Base-by-base conservation (phyloP, 768 basidiomycete species). In the Auricularia cornea region DNA sequence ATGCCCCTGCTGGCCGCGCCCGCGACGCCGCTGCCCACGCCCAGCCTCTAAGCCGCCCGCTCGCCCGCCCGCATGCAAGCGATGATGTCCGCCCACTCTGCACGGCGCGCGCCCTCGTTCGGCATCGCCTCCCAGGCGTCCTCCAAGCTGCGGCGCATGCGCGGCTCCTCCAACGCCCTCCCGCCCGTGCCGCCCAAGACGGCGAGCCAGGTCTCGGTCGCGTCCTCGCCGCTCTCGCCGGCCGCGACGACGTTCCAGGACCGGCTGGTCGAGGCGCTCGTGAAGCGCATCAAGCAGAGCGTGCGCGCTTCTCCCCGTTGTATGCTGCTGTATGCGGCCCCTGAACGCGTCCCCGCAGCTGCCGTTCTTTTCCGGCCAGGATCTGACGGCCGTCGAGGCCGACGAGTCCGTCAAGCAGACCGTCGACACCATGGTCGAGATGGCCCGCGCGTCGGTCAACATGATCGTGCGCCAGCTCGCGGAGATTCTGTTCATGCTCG, bases 331-430 rank as follows among this genome's bases (percentile, higher is more conserved):
- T 6, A 5, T 3, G 16, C 26, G 10, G 30, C 28, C 18, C 28
- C 12, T 28, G 28, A 16, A 30, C 3, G 30, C 23, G 18, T 8
- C 54, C 10, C 54, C 26, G 14, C 63, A 97, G 94, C 81, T 97
- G 10, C 94, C 94, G 61, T 87, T 84, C 70, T 82, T 92, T 74
- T 94, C 94, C 35, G 94, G 94, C 23, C 78, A 84, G 48, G 77
- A 85, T 14, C 72, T 95, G 63, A 84, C 87, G 69, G 80, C 83
- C 30, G 77, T 95, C 61, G 93, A 96, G 74, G 79, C 78, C 10
- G 92, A 95, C 73, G 76, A 80, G 35, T 85, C 90, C 5, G 85
- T 89, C 0, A 84, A 86, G 66, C 85, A 91, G 70, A 84, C 89
- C 6, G 84, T 94, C 48, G 84, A 88, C 66, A 85, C 92, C 11